Percentiles rank a stretch among this genome's conserved stretches.
Evolutionary conservation across 371 early-diverging fungal species (phyloP).

Genomic region (Enterocytospora artemiae): DNA sequence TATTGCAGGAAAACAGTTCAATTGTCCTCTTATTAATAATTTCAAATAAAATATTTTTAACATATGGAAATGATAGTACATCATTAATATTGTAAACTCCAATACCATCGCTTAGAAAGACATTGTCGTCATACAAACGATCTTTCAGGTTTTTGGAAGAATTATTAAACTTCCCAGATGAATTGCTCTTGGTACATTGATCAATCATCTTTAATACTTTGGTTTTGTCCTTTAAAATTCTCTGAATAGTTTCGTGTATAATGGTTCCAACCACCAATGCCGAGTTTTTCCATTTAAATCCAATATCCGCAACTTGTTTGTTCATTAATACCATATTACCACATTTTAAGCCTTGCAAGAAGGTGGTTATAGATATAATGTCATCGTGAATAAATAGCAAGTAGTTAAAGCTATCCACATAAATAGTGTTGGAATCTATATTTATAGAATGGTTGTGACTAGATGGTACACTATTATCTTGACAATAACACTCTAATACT

Average conservation of each 20-base stretch:
- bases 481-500: neutral
- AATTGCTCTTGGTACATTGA: too few relatives aligned
- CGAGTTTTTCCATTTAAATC: conserved; percentile 15
- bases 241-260: conserved; percentile 32
- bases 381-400: conserved; percentile 40
- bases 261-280: conserved; percentile 33
- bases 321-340: conserved; percentile 29
- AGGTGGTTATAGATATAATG: conserved; percentile 34
- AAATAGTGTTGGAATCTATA: conserved; percentile 1
- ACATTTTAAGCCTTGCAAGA: conserved; percentile 22
- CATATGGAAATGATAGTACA: too few relatives aligned
- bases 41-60: conserved; percentile 11
- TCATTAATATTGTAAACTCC: too few relatives aligned
- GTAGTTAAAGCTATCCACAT: conserved; percentile 23
- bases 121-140: too few relatives aligned
- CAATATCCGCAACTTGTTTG: conserved; percentile 27
- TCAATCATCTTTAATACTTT: neutral
- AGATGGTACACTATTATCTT: too few relatives aligned
- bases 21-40: conserved; percentile 15
- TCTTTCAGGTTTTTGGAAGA: too few relatives aligned
- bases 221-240: neutral
- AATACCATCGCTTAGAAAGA: too few relatives aligned
- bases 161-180: too few relatives aligned
- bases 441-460: conserved; percentile 6
- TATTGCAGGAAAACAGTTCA: conserved; percentile 24